Conservation (phyloP, 2,329 filamentous ascomycete species). For the Monosporascus sp. region DNA sequence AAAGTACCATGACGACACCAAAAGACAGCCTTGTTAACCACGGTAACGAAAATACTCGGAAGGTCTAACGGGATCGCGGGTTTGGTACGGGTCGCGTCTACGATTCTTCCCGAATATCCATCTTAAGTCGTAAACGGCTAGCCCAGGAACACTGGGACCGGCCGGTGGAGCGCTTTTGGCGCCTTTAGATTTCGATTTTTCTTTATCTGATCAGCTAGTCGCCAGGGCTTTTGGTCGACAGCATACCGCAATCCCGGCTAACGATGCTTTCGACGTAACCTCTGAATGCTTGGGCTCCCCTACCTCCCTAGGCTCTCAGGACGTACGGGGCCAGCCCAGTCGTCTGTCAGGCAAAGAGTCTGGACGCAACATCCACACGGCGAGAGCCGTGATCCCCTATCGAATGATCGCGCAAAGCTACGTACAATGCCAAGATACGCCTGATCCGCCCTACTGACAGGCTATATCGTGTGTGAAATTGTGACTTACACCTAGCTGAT, state of each 20-base stretch:
- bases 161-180: neutral
- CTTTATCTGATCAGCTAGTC: too few species aligned
- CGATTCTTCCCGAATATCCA: neutral
- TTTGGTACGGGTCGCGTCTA: neutral
- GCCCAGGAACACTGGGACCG: neutral
- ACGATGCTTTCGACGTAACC: neutral
- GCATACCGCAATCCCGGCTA: neutral
- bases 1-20: neutral
- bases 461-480: too few species aligned
- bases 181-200: neutral
- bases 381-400: too few species aligned
- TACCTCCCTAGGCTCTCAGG: too few species aligned
- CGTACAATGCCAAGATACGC: too few species aligned
- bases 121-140: neutral
- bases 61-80: neutral
- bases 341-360: too few species aligned
- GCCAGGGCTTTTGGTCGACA: neutral
- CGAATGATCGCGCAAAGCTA: too few species aligned
- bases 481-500: too few species aligned
- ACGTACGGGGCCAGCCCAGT: too few species aligned
- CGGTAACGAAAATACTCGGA: neutral
- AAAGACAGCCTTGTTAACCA: neutral
- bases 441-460: too few species aligned
- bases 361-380: too few species aligned
- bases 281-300: neutral